These are phyloP conservation scores for Trichomonascaceae sp. DNA, from an alignment of 1,139 yeast species.

Conservation along the genomic window DNA sequence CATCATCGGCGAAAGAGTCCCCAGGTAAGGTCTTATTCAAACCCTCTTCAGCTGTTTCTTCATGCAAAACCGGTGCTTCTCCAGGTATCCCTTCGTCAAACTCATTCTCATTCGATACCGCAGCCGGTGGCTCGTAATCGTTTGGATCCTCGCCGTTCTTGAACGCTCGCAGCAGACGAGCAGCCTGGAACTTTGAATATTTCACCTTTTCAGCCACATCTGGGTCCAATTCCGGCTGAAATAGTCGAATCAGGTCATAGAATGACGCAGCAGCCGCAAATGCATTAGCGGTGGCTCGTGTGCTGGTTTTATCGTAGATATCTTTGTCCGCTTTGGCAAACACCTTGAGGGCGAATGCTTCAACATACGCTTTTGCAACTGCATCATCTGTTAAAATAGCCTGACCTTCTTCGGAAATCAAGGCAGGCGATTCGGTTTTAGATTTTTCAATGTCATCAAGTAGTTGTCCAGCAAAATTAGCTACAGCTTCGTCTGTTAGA, in stretches of 20 bases:
- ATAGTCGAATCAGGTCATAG: slow-evolving; percentile 40
- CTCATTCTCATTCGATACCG: slow-evolving; percentile 29
- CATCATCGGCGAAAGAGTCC: too few relatives aligned
- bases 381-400: slow-evolving; percentile 52
- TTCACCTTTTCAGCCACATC: slow-evolving; percentile 40
- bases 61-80: slow-evolving; percentile 33
- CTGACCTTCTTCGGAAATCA: slow-evolving; percentile 34
- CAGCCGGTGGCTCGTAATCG: slow-evolving; percentile 30
- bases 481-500: slow-evolving; percentile 44
- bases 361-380: slow-evolving; percentile 51
- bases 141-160: slow-evolving; percentile 50
- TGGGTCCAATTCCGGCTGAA: slow-evolving; percentile 26
- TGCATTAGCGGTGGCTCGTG: slow-evolving; percentile 40
- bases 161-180: slow-evolving; percentile 44
- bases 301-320: slow-evolving; percentile 35
- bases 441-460: slow-evolving; percentile 58
- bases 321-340: slow-evolving; percentile 50
- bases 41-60: slow-evolving; percentile 4
- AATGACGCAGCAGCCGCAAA: slow-evolving; percentile 48
- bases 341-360: slow-evolving; percentile 55
- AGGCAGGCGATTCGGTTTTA: slow-evolving; percentile 33
- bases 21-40: too few relatives aligned
- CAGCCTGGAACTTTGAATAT: slow-evolving; percentile 55
- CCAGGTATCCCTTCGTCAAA: slow-evolving; percentile 21
- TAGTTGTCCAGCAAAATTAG: slow-evolving; percentile 50